phyloP scores from a whole-genome alignment of 768 basidiomycete species.

The Cyclocybe cylindracea region DNA sequence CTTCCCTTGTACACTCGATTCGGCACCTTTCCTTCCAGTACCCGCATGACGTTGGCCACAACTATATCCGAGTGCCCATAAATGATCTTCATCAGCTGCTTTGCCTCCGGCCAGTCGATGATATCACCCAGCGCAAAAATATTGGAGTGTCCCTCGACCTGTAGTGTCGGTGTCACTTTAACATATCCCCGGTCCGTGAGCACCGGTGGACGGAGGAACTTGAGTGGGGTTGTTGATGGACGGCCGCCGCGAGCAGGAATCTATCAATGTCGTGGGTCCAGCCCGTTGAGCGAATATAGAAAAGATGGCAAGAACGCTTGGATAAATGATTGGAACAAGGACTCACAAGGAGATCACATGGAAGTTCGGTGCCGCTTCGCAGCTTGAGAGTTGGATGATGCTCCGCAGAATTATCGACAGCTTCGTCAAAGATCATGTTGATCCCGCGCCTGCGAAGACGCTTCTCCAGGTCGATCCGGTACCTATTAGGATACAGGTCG shows the following conservation, averaged over 20 bases:
- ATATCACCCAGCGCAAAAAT: conserved; percentile 71
- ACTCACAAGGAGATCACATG: conserved; percentile 26
- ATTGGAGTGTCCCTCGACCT: conserved; percentile 46
- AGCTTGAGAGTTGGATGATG: conserved; percentile 18
- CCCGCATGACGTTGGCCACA: conserved; percentile 45
- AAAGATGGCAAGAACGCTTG: not conserved
- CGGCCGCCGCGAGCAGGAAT: conserved; percentile 40
- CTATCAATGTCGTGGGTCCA: conserved; percentile 15
- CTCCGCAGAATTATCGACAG: conserved; percentile 37
- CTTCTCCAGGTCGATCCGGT: conserved; percentile 47
- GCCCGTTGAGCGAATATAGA: not conserved
- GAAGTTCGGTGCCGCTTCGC: conserved; percentile 21
- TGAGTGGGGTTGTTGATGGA: conserved; percentile 51
- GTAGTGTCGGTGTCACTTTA: conserved; percentile 57
- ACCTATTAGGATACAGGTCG: conserved; percentile 51
- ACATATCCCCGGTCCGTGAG: conserved; percentile 45
- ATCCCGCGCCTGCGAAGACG: conserved; percentile 45
- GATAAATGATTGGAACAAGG: not conserved
- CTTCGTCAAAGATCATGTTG: conserved; percentile 52
- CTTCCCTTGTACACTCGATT: conserved; percentile 27
- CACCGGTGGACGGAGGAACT: conserved; percentile 37
- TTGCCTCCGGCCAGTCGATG: conserved; percentile 64
- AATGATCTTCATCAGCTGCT: conserved; percentile 48
- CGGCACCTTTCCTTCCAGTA: conserved; percentile 25
- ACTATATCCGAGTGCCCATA: conserved; percentile 42